These are phyloP conservation scores for Urtica urens DNA, from an alignment of 306 rosid genomes.

Conservation along the genomic window DNA sequence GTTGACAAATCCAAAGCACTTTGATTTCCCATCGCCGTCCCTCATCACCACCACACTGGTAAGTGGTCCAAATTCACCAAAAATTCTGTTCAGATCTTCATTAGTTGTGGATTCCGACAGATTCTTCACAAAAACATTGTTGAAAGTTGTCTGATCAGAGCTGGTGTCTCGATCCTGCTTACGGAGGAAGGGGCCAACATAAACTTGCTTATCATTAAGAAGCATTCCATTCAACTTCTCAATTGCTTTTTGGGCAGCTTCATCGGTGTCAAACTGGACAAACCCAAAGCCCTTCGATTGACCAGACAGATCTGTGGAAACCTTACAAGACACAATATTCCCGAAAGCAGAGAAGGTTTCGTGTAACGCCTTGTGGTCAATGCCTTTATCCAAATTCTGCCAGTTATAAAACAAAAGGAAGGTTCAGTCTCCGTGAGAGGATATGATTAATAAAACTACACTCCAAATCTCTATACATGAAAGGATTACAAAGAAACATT, in stretches of 20 bases:
- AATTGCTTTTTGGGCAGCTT: slow-evolving; percentile 78
- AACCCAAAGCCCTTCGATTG: slow-evolving; percentile 96
- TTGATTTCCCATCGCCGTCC: slow-evolving; percentile 88
- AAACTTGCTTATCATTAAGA: slow-evolving; percentile 87
- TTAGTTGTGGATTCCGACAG: slow-evolving; percentile 63
- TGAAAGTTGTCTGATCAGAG: slow-evolving; percentile 45
- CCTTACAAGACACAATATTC: slow-evolving; percentile 85
- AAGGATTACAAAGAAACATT: too few relatives aligned
- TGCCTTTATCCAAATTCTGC: slow-evolving; percentile 88
- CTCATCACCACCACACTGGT: slow-evolving; percentile 88
- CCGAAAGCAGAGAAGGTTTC: slow-evolving; percentile 90
- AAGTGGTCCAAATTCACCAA: slow-evolving; percentile 72
- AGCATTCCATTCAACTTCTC: slow-evolving; percentile 90
- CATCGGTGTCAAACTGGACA: slow-evolving; percentile 81
- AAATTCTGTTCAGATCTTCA: slow-evolving; percentile 51
- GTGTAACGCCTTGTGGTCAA: slow-evolving; percentile 90
- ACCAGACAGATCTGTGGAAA: slow-evolving; percentile 71
- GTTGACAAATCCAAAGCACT: slow-evolving; percentile 89
- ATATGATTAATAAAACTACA: too few relatives aligned
- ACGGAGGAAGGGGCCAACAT: slow-evolving; percentile 93
- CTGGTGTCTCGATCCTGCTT: slow-evolving; percentile 81
- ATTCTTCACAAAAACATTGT: slow-evolving; percentile 85
- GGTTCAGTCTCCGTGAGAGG: too few relatives aligned
- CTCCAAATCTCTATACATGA: too few relatives aligned
- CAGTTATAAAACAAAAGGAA: background rate